Evolutionary conservation across 2,329 filamentous ascomycete species (phyloP), one percentile per base, ranked within the genome.

Genomic region (Penicillium frequentans): DNA sequence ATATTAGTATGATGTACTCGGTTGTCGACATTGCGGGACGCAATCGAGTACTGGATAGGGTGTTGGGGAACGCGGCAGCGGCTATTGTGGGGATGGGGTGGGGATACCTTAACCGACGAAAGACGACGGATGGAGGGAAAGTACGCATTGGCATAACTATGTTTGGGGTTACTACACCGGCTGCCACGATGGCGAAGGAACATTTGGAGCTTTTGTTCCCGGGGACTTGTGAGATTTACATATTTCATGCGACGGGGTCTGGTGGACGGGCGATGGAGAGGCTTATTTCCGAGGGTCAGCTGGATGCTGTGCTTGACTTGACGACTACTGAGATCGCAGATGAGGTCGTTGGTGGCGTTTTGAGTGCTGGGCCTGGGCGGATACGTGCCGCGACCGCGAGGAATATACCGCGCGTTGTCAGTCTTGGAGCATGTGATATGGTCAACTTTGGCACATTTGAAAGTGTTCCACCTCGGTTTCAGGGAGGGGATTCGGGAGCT

Each of bases 91-190:
- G 81, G 0, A 87, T 88, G 80, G 82, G 84, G 0, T 57, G 61
- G 1, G 72, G 78, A 0, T 85, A 84, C 56, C 65, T 52, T 3
- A 24, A 47, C 27, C 29, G 23, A 11, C 11, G 6, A 8, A 3
- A 33, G 21, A n/a, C 19, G 11, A 19, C 33, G n/a, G 8, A 9
- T 80, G 78, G 63, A 81, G 27, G 21, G 23, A 24, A 46, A 81
- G 10, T 43, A 11, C 35, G 39, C 0, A 76, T 90, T 7, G 88
- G 82, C 0, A 82, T 90, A 24, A 89, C 87, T 2, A 90, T 90
- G 88, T 90, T 90, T 66, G 88, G 88, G 2, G 87, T 90, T 7
- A 91, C 88, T 0, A 90, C 87, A 0, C 86, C 87, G 0, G 84
- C 82, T 11, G 87, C 86, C 0, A 82, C 86, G 47, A 72, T 70